Conservation (phyloP, 139 green algal genomes). For the Chlorella sorokiniana region DNA sequence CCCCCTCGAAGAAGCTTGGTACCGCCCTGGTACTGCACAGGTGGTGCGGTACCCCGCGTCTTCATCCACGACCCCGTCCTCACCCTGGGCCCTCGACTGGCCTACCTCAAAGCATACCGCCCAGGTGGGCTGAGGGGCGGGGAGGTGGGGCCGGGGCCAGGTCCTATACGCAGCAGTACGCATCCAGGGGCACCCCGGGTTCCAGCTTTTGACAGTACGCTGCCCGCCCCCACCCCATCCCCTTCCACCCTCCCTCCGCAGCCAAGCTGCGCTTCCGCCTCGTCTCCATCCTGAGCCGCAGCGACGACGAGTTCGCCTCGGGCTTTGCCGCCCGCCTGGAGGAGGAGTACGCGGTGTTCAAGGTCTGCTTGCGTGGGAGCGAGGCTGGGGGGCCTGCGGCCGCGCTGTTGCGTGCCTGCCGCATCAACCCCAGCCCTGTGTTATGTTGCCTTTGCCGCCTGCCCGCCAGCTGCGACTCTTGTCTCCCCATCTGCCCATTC, state of each 20-base stretch:
- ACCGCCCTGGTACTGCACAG: not conserved
- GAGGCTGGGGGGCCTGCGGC: not conserved
- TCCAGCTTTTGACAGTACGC: no score
- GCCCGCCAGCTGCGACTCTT: no score
- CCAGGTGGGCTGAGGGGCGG: not conserved
- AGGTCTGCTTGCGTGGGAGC: not conserved
- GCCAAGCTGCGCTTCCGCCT: not conserved
- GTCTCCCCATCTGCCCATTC: not conserved
- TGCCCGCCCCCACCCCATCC: no score
- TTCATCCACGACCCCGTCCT: constrained; percentile 18
- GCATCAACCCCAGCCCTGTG: not conserved
- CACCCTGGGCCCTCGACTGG: constrained; percentile 8
- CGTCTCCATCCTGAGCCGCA: constrained; percentile 2
- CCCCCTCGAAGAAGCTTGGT: no score
- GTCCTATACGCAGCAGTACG: not conserved
- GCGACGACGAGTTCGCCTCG: constrained; percentile 17
- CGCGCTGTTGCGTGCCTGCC: not conserved
- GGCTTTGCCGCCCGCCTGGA: not conserved
- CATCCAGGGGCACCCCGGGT: no score
- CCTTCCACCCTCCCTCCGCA: not conserved
- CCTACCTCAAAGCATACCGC: constrained; percentile 10
- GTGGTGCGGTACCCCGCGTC: constrained; percentile 13
- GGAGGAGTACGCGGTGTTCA: constrained; percentile 23
- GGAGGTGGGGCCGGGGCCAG: not conserved
- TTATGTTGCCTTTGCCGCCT: not conserved